These are phyloP conservation scores for Roridomyces roridus DNA, from an alignment of 768 basidiomycete species.

Conservation along the genomic window DNA sequence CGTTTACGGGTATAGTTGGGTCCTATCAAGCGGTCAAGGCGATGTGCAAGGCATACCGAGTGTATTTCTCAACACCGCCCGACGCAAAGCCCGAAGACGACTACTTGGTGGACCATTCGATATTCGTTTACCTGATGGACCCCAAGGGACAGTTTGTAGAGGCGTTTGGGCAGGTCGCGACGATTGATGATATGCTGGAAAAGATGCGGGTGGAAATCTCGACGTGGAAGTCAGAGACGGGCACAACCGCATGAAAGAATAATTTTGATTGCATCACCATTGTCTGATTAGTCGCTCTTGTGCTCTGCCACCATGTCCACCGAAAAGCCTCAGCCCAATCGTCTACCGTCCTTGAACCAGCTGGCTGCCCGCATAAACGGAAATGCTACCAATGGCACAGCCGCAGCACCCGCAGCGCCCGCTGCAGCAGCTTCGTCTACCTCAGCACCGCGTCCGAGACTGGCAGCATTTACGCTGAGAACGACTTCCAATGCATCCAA, in stretches of 20 bases:
- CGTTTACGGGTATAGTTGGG: conserved; percentile 88
- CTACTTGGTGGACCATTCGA: conserved; percentile 96
- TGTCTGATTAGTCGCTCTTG: background rate
- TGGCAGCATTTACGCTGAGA: conserved; percentile 75
- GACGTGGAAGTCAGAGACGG: conserved; percentile 49
- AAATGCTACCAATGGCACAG: conserved; percentile 37
- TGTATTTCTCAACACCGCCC: conserved; percentile 97
- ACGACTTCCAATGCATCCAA: conserved; percentile 61
- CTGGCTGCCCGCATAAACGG: conserved; percentile 78
- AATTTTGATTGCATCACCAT: background rate
- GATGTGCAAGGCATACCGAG: conserved; percentile 93
- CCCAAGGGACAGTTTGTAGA: conserved; percentile 94
- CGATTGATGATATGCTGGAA: conserved; percentile 68
- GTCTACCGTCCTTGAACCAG: conserved; percentile 80
- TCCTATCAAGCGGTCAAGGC: conserved; percentile 83
- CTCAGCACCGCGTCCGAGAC: conserved; percentile 65
- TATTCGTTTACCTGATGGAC: conserved; percentile 99
- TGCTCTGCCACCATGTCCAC: conserved; percentile 15
- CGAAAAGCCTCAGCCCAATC: conserved; percentile 32
- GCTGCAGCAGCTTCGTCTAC: conserved; percentile 30
- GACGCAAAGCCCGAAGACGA: conserved; percentile 87
- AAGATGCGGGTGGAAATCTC: conserved; percentile 59
- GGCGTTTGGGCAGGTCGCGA: conserved; percentile 89
- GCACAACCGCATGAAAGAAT: conserved; percentile 35
- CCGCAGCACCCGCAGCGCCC: conserved; percentile 31